Conservation (phyloP, 2,329 filamentous ascomycete species). For the Thelonectria blattea region DNA sequence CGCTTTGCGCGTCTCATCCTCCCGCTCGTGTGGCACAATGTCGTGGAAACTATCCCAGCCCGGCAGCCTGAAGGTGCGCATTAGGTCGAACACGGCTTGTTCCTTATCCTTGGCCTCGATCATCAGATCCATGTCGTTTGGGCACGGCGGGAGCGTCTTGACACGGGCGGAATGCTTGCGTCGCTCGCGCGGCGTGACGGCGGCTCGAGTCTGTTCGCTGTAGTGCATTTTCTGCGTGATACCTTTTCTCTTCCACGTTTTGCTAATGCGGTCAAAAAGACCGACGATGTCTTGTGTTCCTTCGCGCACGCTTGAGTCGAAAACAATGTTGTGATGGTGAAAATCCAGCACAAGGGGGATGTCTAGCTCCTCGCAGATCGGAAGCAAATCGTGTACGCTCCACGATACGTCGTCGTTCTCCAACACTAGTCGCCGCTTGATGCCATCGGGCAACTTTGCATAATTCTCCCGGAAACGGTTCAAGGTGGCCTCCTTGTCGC, state of each 20-base stretch:
- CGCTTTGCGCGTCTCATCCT: constrained; percentile 70
- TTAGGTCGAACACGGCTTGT: constrained; percentile 92
- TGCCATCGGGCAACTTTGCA: constrained; percentile 63
- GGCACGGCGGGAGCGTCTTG: constrained; percentile 79
- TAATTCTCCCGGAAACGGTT: constrained; percentile 82
- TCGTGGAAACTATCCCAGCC: constrained; percentile 79
- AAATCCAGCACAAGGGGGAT: constrained; percentile 93
- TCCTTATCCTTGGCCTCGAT: constrained; percentile 99
- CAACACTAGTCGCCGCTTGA: constrained; percentile 83
- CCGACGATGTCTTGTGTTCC: constrained; percentile 81
- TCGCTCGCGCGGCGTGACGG: constrained; percentile 77
- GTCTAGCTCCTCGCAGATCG: constrained; percentile 90
- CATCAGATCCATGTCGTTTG: constrained; percentile 91
- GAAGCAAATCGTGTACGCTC: constrained; percentile 89
- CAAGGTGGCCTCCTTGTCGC: constrained; percentile 81
- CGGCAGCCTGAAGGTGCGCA: constrained; percentile 85
- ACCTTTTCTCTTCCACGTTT: constrained; percentile 82
- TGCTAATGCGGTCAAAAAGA: constrained; percentile 77
- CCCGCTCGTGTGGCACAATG: constrained; percentile 75
- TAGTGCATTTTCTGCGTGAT: constrained; percentile 98
- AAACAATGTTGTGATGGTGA: constrained; percentile 95
- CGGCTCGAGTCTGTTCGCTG: constrained; percentile 70
- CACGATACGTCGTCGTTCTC: constrained; percentile 96
- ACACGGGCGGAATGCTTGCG: constrained; percentile 87
- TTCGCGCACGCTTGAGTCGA: constrained; percentile 77